Base-by-base conservation (phyloP, 768 basidiomycete species). In the Pisolithus orientalis region DNA sequence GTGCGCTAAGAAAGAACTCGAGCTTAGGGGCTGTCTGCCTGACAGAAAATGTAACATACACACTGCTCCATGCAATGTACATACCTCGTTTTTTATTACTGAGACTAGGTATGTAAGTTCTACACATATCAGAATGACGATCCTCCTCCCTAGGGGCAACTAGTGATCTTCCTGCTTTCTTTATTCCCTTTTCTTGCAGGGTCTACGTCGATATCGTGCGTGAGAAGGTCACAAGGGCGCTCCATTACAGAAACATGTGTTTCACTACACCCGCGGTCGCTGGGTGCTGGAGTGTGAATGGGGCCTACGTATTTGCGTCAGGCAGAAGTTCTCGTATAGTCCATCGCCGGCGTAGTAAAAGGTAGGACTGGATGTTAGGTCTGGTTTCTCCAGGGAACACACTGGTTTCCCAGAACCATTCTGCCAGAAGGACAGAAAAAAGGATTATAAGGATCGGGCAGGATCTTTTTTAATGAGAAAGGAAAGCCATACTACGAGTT, bases 401-500 rank as follows among this genome's bases (percentile, higher is more conserved):
- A 11, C 37, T 17, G 44, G n/a, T 27, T 16, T 28, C 4, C 13
- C n/a, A 31, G 27, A 25, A 45, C 29, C 6, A 14, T 24, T 27
- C 43, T 25, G 7, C 21, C 29, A 32, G 49, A 42, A 51, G 37
- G 32, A 16, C 5, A 21, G 24, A 34, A 8, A 25, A 37, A n/a
- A 17, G 11, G n/a, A 21, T 21, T 21, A 21, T 21, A 21, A 21
- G 21, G 16, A 29, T 38, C 16, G 31, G 13, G 16, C n/a, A 58
- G 45, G 37, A 75, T 85, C 39, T 59, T 82, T 21, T 86, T 86
- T 62, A 85, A 86, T 57, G 76, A 85, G 47, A 85, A 80, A 60
- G 66, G 77, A 31, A 74, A 82, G 50, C 84, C 83, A 1, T 73
- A 84, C 55, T 85, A 86, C 58, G 84, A 81, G 16, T 85, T 87